phyloP scores from a whole-genome alignment of 345 rosid species.

The Pugionium cornutum region DNA sequence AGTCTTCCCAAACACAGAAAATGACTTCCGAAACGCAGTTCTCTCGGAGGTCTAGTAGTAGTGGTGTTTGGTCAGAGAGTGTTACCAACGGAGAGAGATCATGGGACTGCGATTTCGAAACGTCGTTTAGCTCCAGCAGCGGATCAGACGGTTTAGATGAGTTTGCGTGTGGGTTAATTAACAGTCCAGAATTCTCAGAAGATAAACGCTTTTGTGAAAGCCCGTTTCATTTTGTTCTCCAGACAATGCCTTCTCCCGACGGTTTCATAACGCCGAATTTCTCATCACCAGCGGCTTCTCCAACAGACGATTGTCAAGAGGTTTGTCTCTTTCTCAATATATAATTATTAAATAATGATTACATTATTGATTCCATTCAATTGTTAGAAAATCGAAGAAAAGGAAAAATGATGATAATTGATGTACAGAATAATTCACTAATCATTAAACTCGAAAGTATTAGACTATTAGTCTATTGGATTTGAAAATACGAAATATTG shows the following conservation, averaged over 20 bases:
- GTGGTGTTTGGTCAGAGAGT: conserved; percentile 50
- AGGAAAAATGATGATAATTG: conserved; percentile 2
- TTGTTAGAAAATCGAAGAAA: not conserved
- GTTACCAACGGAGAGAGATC: conserved; percentile 53
- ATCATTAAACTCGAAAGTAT: not conserved
- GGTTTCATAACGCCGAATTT: conserved; percentile 66
- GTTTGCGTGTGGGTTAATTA: conserved; percentile 29
- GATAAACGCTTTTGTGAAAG: conserved; percentile 55
- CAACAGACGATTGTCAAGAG: conserved; percentile 44
- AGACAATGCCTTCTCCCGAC: conserved; percentile 48
- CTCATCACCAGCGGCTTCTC: conserved; percentile 67
- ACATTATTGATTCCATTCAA: conserved; percentile 28
- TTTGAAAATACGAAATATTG: not conserved
- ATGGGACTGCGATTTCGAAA: conserved; percentile 59
- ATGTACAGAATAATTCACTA: not conserved
- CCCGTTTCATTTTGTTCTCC: conserved; percentile 70
- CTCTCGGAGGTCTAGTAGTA: conserved; percentile 23
- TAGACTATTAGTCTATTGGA: not conserved
- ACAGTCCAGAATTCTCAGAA: conserved; percentile 35
- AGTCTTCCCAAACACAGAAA: conserved; percentile 38
- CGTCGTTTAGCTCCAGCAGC: conserved; percentile 48
- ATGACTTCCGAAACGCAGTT: conserved; percentile 41
- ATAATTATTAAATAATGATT: conserved; percentile 24
- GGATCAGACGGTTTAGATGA: conserved; percentile 46
- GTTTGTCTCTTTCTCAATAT: conserved; percentile 22